A percentile compares a stretch with the other conserved stretches of the same genome.
These are phyloP conservation scores for Fragilariopsis cylindrus DNA, from an alignment of 108 stramenopile genomes.

Conservation along the genomic window DNA sequence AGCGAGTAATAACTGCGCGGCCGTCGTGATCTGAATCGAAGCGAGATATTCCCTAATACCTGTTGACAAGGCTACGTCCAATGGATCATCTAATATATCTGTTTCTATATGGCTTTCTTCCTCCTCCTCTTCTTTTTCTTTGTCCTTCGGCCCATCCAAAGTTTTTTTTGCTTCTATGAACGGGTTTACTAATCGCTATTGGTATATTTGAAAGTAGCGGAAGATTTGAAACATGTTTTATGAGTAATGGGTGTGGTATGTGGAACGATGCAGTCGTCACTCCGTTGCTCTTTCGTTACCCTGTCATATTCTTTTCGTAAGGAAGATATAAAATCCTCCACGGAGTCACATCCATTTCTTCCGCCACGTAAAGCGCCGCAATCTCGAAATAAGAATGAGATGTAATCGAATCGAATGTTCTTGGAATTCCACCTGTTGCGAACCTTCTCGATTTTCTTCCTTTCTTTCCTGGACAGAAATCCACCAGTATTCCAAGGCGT, in stretches of 20 bases:
- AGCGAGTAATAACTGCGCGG: slow-evolving; percentile 6
- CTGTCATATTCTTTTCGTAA: slow-evolving; percentile 25
- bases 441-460: slow-evolving; percentile 8
- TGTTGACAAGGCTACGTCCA: neutral
- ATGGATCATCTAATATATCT: neutral
- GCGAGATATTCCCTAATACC: neutral
- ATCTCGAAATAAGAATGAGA: slow-evolving; percentile 13
- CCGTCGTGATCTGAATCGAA: slow-evolving; percentile 14
- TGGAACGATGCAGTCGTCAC: too few relatives aligned
- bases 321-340: slow-evolving; percentile 28
- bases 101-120: too few relatives aligned
- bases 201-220: too few relatives aligned
- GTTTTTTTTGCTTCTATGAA: too few relatives aligned
- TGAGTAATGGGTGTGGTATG: too few relatives aligned
- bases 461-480: slow-evolving; percentile 1
- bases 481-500: slow-evolving; percentile 39
- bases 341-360: slow-evolving; percentile 12
- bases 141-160: too few relatives aligned
- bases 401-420: neutral
- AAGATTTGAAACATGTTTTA: too few relatives aligned
- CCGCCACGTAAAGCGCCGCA: slow-evolving; percentile 19
- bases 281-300: slow-evolving; percentile 5
- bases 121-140: too few relatives aligned
- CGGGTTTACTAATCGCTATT: too few relatives aligned
- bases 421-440: neutral